These are phyloP conservation scores for Podospora conica DNA, from an alignment of 495 filamentous ascomycete genomes.

Conservation along the genomic window DNA sequence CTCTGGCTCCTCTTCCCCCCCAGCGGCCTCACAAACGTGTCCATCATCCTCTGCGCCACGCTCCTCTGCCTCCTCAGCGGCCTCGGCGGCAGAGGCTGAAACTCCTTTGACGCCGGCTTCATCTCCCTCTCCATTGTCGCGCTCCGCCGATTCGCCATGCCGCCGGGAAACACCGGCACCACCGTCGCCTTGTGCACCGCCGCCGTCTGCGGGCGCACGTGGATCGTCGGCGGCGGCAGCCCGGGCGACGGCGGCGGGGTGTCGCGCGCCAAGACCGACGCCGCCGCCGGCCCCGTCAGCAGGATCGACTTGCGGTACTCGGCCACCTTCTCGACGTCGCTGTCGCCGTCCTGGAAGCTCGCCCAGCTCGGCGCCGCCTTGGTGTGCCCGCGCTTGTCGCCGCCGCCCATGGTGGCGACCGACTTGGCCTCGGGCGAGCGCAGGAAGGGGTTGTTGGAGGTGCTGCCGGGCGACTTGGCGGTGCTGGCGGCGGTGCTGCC, in stretches of 20 bases:
- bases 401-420: background rate
- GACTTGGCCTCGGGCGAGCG: background rate
- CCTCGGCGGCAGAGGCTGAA: background rate
- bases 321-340: background rate
- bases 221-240: background rate
- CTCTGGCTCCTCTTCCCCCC: background rate
- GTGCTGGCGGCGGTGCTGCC: background rate
- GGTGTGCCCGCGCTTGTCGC: background rate
- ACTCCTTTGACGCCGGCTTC: background rate
- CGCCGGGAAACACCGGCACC: background rate
- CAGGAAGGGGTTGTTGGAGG: background rate
- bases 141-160: background rate
- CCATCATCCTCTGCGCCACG: constrained; percentile 3
- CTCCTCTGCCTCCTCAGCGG: background rate
- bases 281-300: background rate
- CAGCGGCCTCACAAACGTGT: constrained; percentile 1
- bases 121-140: background rate
- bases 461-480: background rate
- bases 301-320: constrained; percentile 3
- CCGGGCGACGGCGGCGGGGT: background rate
- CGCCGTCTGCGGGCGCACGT: background rate
- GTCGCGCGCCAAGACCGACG: background rate
- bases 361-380: constrained; percentile 2
- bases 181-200: background rate
- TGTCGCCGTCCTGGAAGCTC: background rate